These are phyloP conservation scores for Diaporthe sp. DNA, from an alignment of 2,329 filamentous ascomycete species.

Conservation along the genomic window DNA sequence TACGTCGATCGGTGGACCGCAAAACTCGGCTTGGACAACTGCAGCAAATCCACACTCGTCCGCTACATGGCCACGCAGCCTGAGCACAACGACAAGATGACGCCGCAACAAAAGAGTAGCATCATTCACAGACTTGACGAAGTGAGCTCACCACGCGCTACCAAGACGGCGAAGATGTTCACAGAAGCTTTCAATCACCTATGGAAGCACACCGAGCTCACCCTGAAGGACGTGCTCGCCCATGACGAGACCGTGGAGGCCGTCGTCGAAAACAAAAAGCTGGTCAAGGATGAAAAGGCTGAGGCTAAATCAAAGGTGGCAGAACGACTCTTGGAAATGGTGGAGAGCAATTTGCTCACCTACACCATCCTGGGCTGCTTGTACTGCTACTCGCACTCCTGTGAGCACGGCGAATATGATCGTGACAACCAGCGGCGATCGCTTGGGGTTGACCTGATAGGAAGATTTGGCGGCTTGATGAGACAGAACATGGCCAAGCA, in stretches of 20 bases:
- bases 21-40: slow-evolving; percentile 63
- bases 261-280: slow-evolving; percentile 67
- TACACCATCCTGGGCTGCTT: slow-evolving; percentile 69
- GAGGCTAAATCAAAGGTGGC: slow-evolving; percentile 53
- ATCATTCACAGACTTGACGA: slow-evolving; percentile 63
- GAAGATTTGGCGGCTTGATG: slow-evolving; percentile 50
- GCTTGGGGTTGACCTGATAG: slow-evolving; percentile 64
- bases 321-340: slow-evolving; percentile 52
- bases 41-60: slow-evolving; percentile 66
- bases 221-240: slow-evolving; percentile 65
- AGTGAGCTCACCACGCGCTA: slow-evolving; percentile 57
- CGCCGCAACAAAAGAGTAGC: slow-evolving; percentile 67
- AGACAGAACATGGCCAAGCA: slow-evolving; percentile 49
- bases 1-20: slow-evolving; percentile 69
- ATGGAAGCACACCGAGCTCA: slow-evolving; percentile 62
- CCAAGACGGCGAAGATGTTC: slow-evolving; percentile 62
- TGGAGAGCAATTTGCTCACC: slow-evolving; percentile 65
- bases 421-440: slow-evolving; percentile 65
- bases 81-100: slow-evolving; percentile 62
- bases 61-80: slow-evolving; percentile 65
- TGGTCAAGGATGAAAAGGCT: slow-evolving; percentile 60
- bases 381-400: slow-evolving; percentile 72
- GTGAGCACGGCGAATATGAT: slow-evolving; percentile 72
- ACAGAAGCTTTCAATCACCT: slow-evolving; percentile 70
- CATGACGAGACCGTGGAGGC: slow-evolving; percentile 68